A percentile compares a stretch with the other conserved stretches of the same genome.
Conservation (phyloP, 2,329 filamentous ascomycete genomes). For the Colletotrichum cereale region DNA sequence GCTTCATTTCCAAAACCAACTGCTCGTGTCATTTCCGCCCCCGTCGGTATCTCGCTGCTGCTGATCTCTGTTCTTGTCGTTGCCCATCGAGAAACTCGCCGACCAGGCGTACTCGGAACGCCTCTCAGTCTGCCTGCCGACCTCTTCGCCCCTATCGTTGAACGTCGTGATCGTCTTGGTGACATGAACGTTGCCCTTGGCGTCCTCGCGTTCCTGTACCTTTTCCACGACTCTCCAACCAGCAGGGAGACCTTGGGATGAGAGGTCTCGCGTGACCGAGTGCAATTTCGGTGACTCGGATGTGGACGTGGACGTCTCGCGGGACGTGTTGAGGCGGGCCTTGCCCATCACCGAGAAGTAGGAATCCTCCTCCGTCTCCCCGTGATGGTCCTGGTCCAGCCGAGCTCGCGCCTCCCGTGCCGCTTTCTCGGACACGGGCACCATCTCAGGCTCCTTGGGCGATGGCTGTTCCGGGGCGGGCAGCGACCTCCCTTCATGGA, state of each 20-base stretch:
- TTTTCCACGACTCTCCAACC: slow-evolving; percentile 39
- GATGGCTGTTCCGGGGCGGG: background rate
- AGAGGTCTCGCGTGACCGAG: slow-evolving; percentile 31
- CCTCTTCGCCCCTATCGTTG: slow-evolving; percentile 40
- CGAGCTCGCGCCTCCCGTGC: background rate
- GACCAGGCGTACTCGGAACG: slow-evolving; percentile 39
- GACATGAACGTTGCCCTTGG: slow-evolving; percentile 35
- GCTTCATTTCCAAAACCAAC: slow-evolving; percentile 40
- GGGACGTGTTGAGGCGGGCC: slow-evolving; percentile 26
- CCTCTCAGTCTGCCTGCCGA: slow-evolving; percentile 35
- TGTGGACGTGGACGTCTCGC: slow-evolving; percentile 11
- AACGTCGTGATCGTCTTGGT: slow-evolving; percentile 39
- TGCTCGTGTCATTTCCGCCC: slow-evolving; percentile 28
- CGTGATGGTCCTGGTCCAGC: slow-evolving; percentile 6
- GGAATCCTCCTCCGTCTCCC: slow-evolving; percentile 36
- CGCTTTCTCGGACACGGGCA: background rate
- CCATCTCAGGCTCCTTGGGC: background rate
- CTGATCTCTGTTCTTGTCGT: slow-evolving; percentile 13
- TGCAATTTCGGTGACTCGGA: background rate
- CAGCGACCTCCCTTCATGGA: slow-evolving; percentile 12
- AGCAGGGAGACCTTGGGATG: slow-evolving; percentile 20
- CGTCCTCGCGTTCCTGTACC: slow-evolving; percentile 35
- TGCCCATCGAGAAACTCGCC: slow-evolving; percentile 28
- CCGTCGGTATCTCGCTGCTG: slow-evolving; percentile 8
- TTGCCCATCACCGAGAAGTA: slow-evolving; percentile 34